phyloP scores from a whole-genome alignment of 208 protist genomes.

The Phytomonas sp. region DNA sequence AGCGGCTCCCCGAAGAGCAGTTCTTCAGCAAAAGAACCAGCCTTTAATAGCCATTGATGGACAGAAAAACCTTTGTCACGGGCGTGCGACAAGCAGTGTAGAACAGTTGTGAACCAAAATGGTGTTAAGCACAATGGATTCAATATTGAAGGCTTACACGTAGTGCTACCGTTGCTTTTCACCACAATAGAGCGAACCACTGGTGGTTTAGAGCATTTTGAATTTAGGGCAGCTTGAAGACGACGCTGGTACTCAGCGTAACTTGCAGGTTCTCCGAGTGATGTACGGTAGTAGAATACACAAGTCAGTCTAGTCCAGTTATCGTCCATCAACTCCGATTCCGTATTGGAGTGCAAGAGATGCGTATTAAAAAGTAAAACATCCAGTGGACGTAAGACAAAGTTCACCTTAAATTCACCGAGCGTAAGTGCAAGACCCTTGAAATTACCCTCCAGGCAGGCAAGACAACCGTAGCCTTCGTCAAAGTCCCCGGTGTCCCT shows the following conservation, averaged over 20 bases:
- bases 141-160: constrained; percentile 42
- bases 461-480: constrained; percentile 74
- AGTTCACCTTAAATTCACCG: constrained; percentile 64
- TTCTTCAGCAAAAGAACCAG: constrained; percentile 9
- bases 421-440: constrained; percentile 67
- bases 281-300: constrained; percentile 86
- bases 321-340: constrained; percentile 46
- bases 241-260: constrained; percentile 70
- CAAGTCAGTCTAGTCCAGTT: constrained; percentile 74
- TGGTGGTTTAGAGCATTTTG: constrained; percentile 6
- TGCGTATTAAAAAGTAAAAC: constrained; percentile 89
- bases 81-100: constrained; percentile 22
- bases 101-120: constrained; percentile 26
- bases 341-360: constrained; percentile 88
- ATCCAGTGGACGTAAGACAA: constrained; percentile 71
- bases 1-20: constrained; percentile 64
- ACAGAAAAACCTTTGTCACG: constrained; percentile 23
- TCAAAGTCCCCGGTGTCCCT: constrained; percentile 89
- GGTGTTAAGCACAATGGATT: constrained; percentile 39
- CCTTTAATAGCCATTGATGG: constrained; percentile 23
- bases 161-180: constrained; percentile 63
- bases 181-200: constrained; percentile 21
- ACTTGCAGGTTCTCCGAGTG: constrained; percentile 58
- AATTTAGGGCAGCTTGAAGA: constrained; percentile 24
- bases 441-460: constrained; percentile 80